These are phyloP conservation scores for Fusarium acutatum DNA, from an alignment of 2,329 filamentous ascomycete species.

Conservation along the genomic window DNA sequence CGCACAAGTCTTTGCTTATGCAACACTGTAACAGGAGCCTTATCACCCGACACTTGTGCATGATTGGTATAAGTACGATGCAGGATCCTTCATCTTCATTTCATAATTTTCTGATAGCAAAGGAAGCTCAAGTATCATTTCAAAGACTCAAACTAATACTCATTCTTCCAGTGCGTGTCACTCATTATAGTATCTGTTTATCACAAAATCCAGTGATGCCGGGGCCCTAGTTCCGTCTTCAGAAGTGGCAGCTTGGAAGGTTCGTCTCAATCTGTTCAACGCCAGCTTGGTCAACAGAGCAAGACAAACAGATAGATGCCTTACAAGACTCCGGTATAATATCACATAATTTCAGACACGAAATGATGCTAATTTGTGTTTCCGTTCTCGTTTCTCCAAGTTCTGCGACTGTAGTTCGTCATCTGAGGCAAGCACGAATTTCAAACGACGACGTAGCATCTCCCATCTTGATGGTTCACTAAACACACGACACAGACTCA, in stretches of 20 bases:
- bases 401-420: no score
- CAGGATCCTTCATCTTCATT: no score
- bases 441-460: background rate
- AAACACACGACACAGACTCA: background rate
- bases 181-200: background rate
- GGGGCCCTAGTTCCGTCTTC: background rate
- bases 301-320: background rate
- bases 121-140: no score
- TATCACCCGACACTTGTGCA: background rate
- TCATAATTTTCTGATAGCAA: background rate
- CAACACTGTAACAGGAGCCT: background rate
- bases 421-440: background rate
- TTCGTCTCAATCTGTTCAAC: background rate
- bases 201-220: background rate
- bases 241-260: no score
- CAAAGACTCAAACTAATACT: background rate
- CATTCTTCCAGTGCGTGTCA: no score
- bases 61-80: background rate
- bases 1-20: background rate
- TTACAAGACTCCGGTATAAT: no score
- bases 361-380: background rate
- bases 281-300: background rate
- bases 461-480: no score
- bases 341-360: background rate
- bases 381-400: background rate